These are phyloP conservation scores for Hypoxylon cercidicola DNA, from an alignment of 495 filamentous ascomycete species.

Conservation along the genomic window DNA sequence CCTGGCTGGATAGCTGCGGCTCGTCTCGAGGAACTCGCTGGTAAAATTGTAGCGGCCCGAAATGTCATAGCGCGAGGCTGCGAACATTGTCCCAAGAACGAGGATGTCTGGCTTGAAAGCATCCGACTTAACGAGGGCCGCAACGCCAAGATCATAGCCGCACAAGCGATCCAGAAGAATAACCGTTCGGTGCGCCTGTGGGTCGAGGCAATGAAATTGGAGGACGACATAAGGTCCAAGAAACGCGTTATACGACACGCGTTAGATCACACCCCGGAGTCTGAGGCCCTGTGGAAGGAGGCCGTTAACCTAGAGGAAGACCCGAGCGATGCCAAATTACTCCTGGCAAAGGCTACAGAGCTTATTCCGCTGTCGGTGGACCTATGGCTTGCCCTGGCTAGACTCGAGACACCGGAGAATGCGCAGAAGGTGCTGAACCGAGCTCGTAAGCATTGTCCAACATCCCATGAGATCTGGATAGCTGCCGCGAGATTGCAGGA, in stretches of 20 bases:
- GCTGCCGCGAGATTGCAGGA: slow-evolving; percentile 92
- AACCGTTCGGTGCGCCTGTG: slow-evolving; percentile 89
- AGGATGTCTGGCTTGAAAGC: slow-evolving; percentile 95
- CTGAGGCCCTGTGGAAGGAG: slow-evolving; percentile 95
- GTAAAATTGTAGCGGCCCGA: slow-evolving; percentile 86
- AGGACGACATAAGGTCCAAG: slow-evolving; percentile 79
- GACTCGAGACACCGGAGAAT: slow-evolving; percentile 86
- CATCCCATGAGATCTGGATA: slow-evolving; percentile 95
- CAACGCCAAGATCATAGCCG: slow-evolving; percentile 96
- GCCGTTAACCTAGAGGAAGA: slow-evolving; percentile 96
- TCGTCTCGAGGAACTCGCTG: slow-evolving; percentile 91
- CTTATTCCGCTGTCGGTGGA: slow-evolving; percentile 93
- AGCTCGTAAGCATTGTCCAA: slow-evolving; percentile 91
- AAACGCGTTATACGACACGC: slow-evolving; percentile 92
- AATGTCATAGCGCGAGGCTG: slow-evolving; percentile 87
- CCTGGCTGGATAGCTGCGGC: slow-evolving; percentile 97
- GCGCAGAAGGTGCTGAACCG: slow-evolving; percentile 95
- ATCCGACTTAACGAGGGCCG: slow-evolving; percentile 91
- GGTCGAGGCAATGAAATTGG: slow-evolving; percentile 94
- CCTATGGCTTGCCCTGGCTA: slow-evolving; percentile 91
- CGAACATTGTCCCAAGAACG: slow-evolving; percentile 89
- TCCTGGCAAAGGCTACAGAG: slow-evolving; percentile 92
- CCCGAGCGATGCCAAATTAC: slow-evolving; percentile 81
- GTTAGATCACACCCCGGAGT: slow-evolving; percentile 88
- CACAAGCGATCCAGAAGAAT: slow-evolving; percentile 89